Evolutionary conservation across 2,329 filamentous ascomycete genomes (phyloP).

Genomic region (Ascochyta fabae): DNA sequence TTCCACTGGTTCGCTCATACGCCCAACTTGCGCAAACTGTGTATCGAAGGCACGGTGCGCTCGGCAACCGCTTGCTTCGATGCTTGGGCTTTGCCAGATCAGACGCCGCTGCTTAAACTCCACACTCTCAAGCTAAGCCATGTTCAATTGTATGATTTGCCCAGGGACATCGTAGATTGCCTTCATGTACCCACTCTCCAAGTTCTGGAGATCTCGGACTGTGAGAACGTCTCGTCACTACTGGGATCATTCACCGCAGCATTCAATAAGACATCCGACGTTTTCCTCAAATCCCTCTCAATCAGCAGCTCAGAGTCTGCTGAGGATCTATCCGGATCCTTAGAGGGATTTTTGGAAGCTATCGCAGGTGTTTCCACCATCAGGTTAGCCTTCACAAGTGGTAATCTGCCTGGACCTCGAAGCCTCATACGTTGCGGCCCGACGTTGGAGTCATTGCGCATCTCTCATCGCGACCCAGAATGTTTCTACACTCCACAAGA

Average conservation of each 20-base stretch:
- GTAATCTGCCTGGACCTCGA: not conserved
- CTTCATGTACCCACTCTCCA: not conserved
- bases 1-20: not conserved
- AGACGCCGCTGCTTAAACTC: not conserved
- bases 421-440: not conserved
- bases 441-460: not conserved
- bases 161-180: not conserved
- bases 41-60: not conserved
- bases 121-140: not conserved
- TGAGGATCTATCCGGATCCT: not conserved
- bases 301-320: not conserved
- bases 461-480: not conserved
- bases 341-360: not conserved
- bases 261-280: not conserved
- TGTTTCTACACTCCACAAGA: not conserved
- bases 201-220: not conserved
- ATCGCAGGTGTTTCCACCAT: not conserved
- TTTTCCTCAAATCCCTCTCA: not conserved
- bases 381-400: not conserved
- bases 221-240: not conserved
- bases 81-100: not conserved
- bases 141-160: not conserved
- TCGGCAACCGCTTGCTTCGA: not conserved
- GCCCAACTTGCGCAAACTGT: not conserved
- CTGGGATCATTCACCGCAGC: not conserved